These are phyloP conservation scores for Theobroma grandiflorum DNA, from an alignment of 441 rosid species.

Conservation along the genomic window DNA sequence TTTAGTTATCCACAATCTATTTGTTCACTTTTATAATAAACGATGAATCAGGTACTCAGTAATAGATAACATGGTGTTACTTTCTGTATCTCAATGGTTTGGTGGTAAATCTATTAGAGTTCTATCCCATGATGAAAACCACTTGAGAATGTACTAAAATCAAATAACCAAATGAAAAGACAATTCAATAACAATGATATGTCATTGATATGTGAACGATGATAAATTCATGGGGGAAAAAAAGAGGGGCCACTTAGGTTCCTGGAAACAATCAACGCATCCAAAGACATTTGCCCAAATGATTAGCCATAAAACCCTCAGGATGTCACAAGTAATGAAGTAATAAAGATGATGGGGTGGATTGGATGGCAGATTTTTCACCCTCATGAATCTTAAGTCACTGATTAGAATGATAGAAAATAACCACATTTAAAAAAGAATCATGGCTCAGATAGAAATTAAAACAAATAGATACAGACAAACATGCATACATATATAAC, in stretches of 20 bases:
- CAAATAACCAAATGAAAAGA: background rate
- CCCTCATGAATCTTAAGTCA: background rate
- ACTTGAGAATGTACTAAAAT: background rate
- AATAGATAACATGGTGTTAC: conserved; percentile 7
- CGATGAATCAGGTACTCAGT: conserved; percentile 3
- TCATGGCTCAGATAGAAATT: background rate
- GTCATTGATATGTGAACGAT: background rate
- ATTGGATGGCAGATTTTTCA: background rate
- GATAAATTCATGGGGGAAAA: background rate
- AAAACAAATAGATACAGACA: too few species aligned
- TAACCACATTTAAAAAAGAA: background rate
- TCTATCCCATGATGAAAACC: background rate
- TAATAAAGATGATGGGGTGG: background rate
- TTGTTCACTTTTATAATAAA: background rate
- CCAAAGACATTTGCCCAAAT: background rate
- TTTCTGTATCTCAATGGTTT: background rate
- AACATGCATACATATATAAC: background rate
- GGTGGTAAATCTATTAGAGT: background rate
- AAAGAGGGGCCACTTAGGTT: background rate
- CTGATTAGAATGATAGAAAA: background rate
- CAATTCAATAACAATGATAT: background rate
- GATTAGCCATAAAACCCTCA: background rate
- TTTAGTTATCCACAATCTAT: conserved; percentile 4
- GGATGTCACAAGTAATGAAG: background rate
- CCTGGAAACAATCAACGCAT: background rate